Conservation (phyloP, 1,284 basidiomycete genomes). For the Ceratobasidium sp. region DNA sequence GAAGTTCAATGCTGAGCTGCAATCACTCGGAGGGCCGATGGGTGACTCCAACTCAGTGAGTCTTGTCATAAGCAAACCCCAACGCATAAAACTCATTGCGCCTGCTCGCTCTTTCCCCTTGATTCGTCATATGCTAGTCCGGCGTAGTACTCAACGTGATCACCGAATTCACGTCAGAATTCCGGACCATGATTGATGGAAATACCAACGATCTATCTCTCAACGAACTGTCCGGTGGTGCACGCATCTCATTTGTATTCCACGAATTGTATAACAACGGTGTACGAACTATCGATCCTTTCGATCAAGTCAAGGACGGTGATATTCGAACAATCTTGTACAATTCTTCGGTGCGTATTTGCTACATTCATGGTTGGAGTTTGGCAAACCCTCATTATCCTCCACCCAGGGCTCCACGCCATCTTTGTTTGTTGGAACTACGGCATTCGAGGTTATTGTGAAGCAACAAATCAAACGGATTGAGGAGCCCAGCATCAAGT, state of each 20-base stretch:
- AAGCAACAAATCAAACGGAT: conserved; percentile 98
- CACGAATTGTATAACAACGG: conserved; percentile 98
- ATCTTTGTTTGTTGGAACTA: conserved; percentile 93
- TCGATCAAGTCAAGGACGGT: conserved; percentile 97
- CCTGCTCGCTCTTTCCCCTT: not conserved
- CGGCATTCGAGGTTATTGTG: conserved; percentile 97
- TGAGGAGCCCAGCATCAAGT: conserved; percentile 93
- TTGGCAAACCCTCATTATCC: conserved; percentile 32
- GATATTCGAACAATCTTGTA: conserved; percentile 96
- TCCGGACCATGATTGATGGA: conserved; percentile 96
- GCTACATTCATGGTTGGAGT: not conserved
- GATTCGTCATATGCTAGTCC: conserved; percentile 51
- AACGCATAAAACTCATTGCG: not conserved
- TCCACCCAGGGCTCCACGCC: conserved; percentile 86
- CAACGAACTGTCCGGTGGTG: conserved; percentile 96
- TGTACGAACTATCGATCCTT: conserved; percentile 95
- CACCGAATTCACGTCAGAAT: conserved; percentile 96
- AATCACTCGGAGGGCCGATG: conserved; percentile 84
- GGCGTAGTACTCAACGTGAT: conserved; percentile 95
- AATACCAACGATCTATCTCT: conserved; percentile 94
- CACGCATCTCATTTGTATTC: conserved; percentile 97
- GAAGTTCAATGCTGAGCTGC: conserved; percentile 88
- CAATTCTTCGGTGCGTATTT: conserved; percentile 87
- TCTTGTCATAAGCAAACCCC: not conserved
- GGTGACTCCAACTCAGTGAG: conserved; percentile 82